A percentile compares a stretch with the other conserved stretches of the same genome.
Evolutionary conservation across 768 basidiomycete genomes (phyloP).

Genomic region (Russula griseocarnosa): DNA sequence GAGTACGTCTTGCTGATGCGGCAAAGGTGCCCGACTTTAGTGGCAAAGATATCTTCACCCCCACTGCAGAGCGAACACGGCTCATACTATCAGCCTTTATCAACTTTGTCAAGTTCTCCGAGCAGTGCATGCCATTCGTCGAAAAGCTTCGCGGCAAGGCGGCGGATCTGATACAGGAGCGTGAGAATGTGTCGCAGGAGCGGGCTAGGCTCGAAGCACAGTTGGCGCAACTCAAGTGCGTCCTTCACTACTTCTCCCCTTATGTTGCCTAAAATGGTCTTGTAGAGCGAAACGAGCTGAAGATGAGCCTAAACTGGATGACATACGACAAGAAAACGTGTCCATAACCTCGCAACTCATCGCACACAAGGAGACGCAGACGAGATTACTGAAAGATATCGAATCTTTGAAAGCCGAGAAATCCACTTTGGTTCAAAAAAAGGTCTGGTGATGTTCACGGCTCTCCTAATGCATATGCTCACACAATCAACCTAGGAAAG

Average conservation of each 20-base stretch:
- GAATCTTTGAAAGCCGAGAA: conserved; percentile 73
- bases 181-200: conserved; percentile 53
- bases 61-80: conserved; percentile 71
- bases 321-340: conserved; percentile 56
- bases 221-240: conserved; percentile 56
- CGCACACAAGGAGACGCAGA: conserved; percentile 63
- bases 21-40: conserved; percentile 76
- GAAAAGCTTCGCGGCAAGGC: conserved; percentile 59
- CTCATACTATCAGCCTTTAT: conserved; percentile 81
- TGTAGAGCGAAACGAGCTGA: conserved; percentile 57
- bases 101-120: conserved; percentile 89
- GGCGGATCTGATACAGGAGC: conserved; percentile 52
- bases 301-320: conserved; percentile 65
- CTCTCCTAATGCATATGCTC: neutral
- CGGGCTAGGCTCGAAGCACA: conserved; percentile 48
- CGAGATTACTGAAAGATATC: conserved; percentile 55
- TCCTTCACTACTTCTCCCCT: neutral
- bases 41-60: conserved; percentile 65
- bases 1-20: conserved; percentile 65
- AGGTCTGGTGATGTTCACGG: conserved; percentile 39
- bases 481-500: conserved; percentile 44
- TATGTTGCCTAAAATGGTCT: neutral
- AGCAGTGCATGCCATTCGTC: conserved; percentile 63
- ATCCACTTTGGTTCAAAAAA: conserved; percentile 55
- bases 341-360: conserved; percentile 62